Conservation (phyloP, 352 stramenopile genomes). For the Globisporangium cylindrosporum region DNA sequence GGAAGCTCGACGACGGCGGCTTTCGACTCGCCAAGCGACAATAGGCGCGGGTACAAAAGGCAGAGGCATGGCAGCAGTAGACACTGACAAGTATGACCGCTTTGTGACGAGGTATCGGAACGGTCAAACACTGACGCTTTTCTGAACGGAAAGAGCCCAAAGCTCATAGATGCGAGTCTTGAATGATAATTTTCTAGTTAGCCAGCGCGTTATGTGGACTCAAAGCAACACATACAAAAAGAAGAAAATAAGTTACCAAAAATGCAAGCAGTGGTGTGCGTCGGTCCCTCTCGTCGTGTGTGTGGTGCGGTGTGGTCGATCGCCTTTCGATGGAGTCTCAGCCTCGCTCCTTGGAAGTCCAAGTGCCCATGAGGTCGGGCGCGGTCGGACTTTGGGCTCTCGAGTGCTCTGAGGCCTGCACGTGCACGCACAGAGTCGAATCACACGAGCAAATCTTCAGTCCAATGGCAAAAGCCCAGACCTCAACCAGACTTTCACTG, state of each 20-base stretch:
- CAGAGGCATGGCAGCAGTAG: too few relatives aligned
- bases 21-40: slow-evolving; percentile 40
- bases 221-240: background rate
- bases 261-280: background rate
- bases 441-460: background rate
- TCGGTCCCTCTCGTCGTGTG: background rate
- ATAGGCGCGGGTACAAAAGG: background rate
- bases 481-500: background rate
- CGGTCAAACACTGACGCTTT: background rate
- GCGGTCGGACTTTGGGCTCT: background rate
- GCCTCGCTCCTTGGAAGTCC: slow-evolving; percentile 4
- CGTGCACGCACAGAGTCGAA: background rate
- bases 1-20: slow-evolving; percentile 67
- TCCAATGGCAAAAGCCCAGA: background rate
- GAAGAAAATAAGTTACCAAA: background rate
- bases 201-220: background rate
- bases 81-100: too few relatives aligned
- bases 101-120: background rate
- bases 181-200: background rate
- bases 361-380: slow-evolving; percentile 1
- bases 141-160: background rate
- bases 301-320: background rate
- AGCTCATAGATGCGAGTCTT: background rate
- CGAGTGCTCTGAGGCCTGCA: background rate
- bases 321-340: background rate